Conservation (phyloP, 805 yeast species). For the Cyberlindnera suaveolens region DNA sequence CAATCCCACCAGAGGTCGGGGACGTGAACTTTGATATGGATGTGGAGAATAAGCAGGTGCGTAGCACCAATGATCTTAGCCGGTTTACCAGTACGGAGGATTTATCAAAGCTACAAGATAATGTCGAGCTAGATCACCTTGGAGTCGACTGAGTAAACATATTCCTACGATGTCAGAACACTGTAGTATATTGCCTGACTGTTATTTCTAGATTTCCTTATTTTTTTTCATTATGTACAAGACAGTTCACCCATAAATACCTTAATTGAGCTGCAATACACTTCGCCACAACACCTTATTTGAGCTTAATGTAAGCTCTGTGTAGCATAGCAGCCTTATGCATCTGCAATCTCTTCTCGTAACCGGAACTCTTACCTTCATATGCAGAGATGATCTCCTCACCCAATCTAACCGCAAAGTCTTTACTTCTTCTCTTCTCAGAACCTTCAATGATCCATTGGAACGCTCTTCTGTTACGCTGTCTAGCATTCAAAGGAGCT, state of each 20-base stretch:
- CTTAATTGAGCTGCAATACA: neutral
- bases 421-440: conserved; percentile 68
- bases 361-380: conserved; percentile 75
- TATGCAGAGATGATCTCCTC: conserved; percentile 80
- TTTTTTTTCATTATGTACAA: neutral
- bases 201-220: neutral
- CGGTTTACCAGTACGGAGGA: conserved; percentile 20
- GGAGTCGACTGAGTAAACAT: conserved; percentile 16
- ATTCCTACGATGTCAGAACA: neutral
- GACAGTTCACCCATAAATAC: neutral
- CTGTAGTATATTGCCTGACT: neutral
- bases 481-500: conserved; percentile 72
- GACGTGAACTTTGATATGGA: conserved; percentile 21
- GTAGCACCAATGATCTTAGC: conserved; percentile 18
- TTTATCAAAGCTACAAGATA: conserved; percentile 6
- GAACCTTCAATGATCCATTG: conserved; percentile 87
- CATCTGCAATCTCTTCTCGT: conserved; percentile 74
- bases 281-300: neutral
- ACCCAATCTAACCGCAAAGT: conserved; percentile 80
- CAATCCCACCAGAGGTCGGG: conserved; percentile 22
- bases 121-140: conserved; percentile 12
- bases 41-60: conserved; percentile 10
- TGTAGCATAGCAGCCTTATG: conserved; percentile 85
- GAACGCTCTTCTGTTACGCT: conserved; percentile 82
- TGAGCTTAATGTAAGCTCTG: conserved; percentile 65